These are phyloP conservation scores for Aspergillus carlsbadensis DNA, from an alignment of 495 filamentous ascomycete genomes.

Conservation along the genomic window DNA sequence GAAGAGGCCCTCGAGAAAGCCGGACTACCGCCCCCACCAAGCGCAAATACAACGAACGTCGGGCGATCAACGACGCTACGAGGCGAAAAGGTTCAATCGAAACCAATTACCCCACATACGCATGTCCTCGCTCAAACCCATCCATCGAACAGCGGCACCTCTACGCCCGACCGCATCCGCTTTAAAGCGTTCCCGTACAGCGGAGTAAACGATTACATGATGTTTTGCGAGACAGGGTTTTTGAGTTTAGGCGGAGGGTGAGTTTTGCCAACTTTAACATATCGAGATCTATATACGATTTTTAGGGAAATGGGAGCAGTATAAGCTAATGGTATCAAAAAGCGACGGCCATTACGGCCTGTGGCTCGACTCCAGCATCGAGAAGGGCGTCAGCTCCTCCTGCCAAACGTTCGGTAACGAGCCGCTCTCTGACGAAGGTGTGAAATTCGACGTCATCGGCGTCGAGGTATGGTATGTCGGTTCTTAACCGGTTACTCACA, in stretches of 20 bases:
- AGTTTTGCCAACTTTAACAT: slow-evolving; percentile 18
- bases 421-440: slow-evolving; percentile 88
- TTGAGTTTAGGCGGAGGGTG: slow-evolving; percentile 82
- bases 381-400: slow-evolving; percentile 74
- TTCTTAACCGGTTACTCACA: slow-evolving; percentile 17
- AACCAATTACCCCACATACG: slow-evolving; percentile 25
- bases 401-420: slow-evolving; percentile 96
- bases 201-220: slow-evolving; percentile 94
- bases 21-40: slow-evolving; percentile 68
- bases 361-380: slow-evolving; percentile 88
- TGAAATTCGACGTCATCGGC: slow-evolving; percentile 88
- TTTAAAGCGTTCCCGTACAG: slow-evolving; percentile 98
- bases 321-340: slow-evolving; percentile 17
- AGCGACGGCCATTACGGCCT: slow-evolving; percentile 88
- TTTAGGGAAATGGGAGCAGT: too few relatives aligned
- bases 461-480: slow-evolving; percentile 90
- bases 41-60: slow-evolving; percentile 68
- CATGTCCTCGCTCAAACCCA: slow-evolving; percentile 27
- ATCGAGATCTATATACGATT: background rate
- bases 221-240: slow-evolving; percentile 85
- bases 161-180: slow-evolving; percentile 65
- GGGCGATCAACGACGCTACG: slow-evolving; percentile 68
- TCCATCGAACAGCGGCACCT: slow-evolving; percentile 34
- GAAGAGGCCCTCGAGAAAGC: slow-evolving; percentile 40
- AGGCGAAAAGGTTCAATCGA: slow-evolving; percentile 15